Conservation (phyloP, 768 basidiomycete species). For the Russula foetens region DNA sequence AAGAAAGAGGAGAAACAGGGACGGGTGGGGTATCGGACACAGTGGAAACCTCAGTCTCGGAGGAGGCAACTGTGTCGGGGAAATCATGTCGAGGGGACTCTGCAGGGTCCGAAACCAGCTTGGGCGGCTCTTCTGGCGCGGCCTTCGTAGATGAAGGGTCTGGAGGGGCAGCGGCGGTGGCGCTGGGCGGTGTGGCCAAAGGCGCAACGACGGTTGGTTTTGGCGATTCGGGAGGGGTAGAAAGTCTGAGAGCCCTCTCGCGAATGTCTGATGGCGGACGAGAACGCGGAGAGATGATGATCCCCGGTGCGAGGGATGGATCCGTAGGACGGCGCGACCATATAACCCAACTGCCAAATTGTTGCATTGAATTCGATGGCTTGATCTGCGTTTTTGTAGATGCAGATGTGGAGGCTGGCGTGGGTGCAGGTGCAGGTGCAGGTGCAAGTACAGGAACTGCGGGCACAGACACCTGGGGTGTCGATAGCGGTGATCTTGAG, state of each 20-base stretch:
- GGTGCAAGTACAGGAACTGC: background rate
- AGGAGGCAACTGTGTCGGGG: slow-evolving; percentile 37
- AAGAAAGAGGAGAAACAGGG: slow-evolving; percentile 49
- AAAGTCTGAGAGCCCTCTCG: slow-evolving; percentile 42
- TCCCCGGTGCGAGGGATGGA: slow-evolving; percentile 55
- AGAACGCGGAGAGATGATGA: slow-evolving; percentile 61
- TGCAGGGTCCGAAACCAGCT: slow-evolving; percentile 6
- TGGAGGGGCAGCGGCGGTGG: background rate
- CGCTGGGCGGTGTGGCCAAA: background rate
- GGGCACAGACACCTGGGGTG: background rate
- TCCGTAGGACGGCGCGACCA: slow-evolving; percentile 67
- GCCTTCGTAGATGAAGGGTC: background rate
- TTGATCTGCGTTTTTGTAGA: background rate
- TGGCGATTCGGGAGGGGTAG: slow-evolving; percentile 37
- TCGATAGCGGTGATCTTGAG: background rate
- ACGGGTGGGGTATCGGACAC: slow-evolving; percentile 38
- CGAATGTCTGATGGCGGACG: slow-evolving; percentile 54
- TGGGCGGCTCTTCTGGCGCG: background rate
- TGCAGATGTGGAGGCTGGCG: background rate
- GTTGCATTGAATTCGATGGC: background rate
- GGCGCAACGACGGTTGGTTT: slow-evolving; percentile 7
- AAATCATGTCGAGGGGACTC: slow-evolving; percentile 22
- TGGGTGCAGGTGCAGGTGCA: background rate
- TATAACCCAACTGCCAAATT: slow-evolving; percentile 42
- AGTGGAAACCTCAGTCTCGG: slow-evolving; percentile 44